Percentiles rank a stretch among this genome's conserved stretches.
Evolutionary conservation across 306 rosid species (phyloP).

Genomic region (Prunus kanzakura): DNA sequence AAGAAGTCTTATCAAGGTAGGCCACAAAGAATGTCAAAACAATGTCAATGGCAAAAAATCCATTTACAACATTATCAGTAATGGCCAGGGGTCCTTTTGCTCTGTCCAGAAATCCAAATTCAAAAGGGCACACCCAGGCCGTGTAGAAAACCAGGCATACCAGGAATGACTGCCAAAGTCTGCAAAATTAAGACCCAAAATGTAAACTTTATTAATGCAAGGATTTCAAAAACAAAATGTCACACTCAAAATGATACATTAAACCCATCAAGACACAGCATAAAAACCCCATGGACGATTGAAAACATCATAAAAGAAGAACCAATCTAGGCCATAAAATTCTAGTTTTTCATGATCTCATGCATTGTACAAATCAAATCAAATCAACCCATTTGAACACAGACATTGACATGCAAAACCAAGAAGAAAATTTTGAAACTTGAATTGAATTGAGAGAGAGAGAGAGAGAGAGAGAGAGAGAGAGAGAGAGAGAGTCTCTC

Average conservation of each 20-base stretch:
- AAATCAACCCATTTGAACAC: neutral
- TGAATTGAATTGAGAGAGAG: neutral
- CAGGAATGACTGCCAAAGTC: constrained; percentile 60
- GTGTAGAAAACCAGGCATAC: constrained; percentile 60
- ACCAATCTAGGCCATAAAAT: neutral
- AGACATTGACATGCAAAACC: neutral
- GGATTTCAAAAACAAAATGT: neutral
- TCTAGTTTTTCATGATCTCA: neutral
- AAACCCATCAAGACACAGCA: neutral
- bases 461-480: neutral
- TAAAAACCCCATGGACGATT: neutral
- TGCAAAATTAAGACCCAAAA: constrained; percentile 25
- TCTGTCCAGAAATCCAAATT: constrained; percentile 58
- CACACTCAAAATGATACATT: neutral
- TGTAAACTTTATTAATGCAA: too few species aligned
- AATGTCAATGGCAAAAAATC: constrained; percentile 54
- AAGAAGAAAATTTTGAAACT: neutral
- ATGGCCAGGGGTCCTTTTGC: constrained; percentile 26
- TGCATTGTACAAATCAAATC: neutral
- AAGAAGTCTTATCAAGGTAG: constrained; percentile 54
- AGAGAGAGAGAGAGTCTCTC: neutral
- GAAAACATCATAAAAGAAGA: neutral
- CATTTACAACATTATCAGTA: constrained; percentile 63
- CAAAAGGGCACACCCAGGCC: constrained; percentile 81
- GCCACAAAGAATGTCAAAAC: constrained; percentile 73